A percentile compares a stretch with the other conserved stretches of the same genome.
Evolutionary conservation across 2,329 filamentous ascomycete genomes (phyloP).

Genomic region (Fusarium neocosmosporiellum): DNA sequence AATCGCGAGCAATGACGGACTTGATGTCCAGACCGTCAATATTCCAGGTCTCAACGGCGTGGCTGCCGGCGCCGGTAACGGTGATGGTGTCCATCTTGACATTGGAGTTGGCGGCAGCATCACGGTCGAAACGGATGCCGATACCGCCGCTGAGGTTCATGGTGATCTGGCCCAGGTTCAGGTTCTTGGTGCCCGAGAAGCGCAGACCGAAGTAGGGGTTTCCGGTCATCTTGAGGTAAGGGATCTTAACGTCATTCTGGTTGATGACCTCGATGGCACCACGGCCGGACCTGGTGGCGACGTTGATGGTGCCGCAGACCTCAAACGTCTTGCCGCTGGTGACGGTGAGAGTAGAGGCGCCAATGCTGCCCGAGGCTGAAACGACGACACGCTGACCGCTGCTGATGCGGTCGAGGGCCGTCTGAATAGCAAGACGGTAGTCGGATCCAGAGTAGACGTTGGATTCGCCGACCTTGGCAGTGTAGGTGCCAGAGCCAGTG

Average conservation of each 20-base stretch:
- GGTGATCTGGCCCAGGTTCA: slow-evolving; percentile 62
- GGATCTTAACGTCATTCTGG: slow-evolving; percentile 62
- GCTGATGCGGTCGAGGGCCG: slow-evolving; percentile 62
- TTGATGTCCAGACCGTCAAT: slow-evolving; percentile 65
- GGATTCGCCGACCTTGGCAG: slow-evolving; percentile 55
- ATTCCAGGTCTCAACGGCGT: slow-evolving; percentile 70
- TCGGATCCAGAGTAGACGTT: slow-evolving; percentile 64
- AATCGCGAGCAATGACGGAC: slow-evolving; percentile 63
- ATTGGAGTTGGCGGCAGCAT: slow-evolving; percentile 62
- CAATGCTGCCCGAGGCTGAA: slow-evolving; percentile 66
- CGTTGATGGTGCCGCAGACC: slow-evolving; percentile 67
- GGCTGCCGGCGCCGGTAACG: slow-evolving; percentile 64
- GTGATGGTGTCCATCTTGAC: slow-evolving; percentile 63
- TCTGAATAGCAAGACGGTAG: slow-evolving; percentile 65
- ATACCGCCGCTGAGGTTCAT: slow-evolving; percentile 66
- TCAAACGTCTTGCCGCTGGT: slow-evolving; percentile 67
- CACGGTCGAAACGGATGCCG: slow-evolving; percentile 68
- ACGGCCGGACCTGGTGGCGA: slow-evolving; percentile 53
- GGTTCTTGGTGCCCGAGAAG: slow-evolving; percentile 62
- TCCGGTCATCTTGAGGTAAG: slow-evolving; percentile 67
- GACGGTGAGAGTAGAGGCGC: slow-evolving; percentile 63
- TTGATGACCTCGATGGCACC: slow-evolving; percentile 66
- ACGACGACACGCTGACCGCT: slow-evolving; percentile 65
- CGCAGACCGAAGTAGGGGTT: slow-evolving; percentile 67
- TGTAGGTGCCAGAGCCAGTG: slow-evolving; percentile 60